phyloP scores from a whole-genome alignment of 495 filamentous ascomycete species.

The Clavariopsis aquatica region DNA sequence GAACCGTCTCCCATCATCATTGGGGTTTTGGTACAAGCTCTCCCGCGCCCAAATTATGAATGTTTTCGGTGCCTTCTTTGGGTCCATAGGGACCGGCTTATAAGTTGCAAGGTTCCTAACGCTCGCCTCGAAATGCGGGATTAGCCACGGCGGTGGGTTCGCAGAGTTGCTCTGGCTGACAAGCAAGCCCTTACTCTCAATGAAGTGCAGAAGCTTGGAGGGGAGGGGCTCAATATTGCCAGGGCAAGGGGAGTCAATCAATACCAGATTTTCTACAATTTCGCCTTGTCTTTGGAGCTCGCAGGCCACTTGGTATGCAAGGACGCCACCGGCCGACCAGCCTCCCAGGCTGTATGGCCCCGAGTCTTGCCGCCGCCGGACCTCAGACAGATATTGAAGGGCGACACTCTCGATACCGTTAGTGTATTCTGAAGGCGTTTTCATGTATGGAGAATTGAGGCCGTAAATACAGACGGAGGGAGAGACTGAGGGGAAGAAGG shows the following conservation, averaged over 20 bases:
- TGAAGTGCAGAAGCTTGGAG: neutral
- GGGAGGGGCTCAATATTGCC: neutral
- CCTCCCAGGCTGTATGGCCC: slow-evolving; percentile 72
- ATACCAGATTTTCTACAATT: neutral
- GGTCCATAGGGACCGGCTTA: neutral
- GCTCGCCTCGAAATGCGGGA: slow-evolving; percentile 76
- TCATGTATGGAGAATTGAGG: slow-evolving; percentile 53
- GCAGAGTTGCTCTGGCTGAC: slow-evolving; percentile 56
- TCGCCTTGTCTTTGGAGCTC: slow-evolving; percentile 40
- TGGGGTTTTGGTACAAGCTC: too few relatives aligned
- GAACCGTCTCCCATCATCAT: too few relatives aligned
- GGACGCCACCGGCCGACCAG: slow-evolving; percentile 53
- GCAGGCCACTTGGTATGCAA: slow-evolving; percentile 48
- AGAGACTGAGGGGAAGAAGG: slow-evolving; percentile 27
- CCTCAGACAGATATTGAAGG: slow-evolving; percentile 60
- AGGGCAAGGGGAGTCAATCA: neutral
- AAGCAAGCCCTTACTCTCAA: neutral
- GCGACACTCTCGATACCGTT: slow-evolving; percentile 54
- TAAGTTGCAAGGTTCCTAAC: slow-evolving; percentile 54
- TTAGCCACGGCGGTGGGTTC: slow-evolving; percentile 70
- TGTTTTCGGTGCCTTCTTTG: too few relatives aligned
- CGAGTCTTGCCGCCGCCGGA: slow-evolving; percentile 61
- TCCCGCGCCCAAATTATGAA: too few relatives aligned
- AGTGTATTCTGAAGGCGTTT: slow-evolving; percentile 53
- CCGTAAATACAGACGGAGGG: slow-evolving; percentile 24